Evolutionary conservation across 495 filamentous ascomycete species (phyloP).

Genomic region (Tuber magnatum): DNA sequence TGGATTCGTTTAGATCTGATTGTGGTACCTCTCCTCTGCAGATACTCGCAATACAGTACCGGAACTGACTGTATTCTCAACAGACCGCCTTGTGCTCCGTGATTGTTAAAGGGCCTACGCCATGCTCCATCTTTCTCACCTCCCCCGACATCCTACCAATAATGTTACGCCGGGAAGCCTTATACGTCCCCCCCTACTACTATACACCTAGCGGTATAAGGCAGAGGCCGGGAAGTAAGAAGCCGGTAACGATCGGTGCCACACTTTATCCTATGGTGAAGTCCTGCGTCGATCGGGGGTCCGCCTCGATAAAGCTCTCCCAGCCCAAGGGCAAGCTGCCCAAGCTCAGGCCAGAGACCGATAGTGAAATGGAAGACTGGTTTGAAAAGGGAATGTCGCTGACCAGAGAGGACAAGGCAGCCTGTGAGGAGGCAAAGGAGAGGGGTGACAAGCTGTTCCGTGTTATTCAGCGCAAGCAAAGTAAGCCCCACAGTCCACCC

Average conservation of each 20-base stretch:
- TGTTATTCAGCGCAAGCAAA: not conserved
- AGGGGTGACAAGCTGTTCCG: not conserved
- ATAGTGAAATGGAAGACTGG: not conserved
- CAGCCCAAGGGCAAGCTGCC: not conserved
- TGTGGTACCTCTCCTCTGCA: not conserved
- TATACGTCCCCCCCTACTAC: not conserved
- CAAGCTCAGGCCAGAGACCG: not conserved
- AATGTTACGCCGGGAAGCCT: not conserved
- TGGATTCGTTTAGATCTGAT: not conserved
- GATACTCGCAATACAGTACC: not conserved
- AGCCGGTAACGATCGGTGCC: not conserved
- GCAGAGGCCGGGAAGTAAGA: not conserved
- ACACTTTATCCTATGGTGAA: not conserved
- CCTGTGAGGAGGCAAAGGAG: not conserved
- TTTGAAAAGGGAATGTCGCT: not conserved
- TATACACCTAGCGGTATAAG: not conserved
- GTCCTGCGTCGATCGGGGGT: not conserved
- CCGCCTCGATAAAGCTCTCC: not conserved
- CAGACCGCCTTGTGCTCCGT: not conserved
- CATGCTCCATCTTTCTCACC: not conserved
- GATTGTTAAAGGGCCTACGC: not conserved
- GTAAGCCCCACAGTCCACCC: not conserved
- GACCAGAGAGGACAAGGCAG: not conserved
- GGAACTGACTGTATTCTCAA: not conserved
- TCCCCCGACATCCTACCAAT: not conserved